These are phyloP conservation scores for Malus hybrid DNA, from an alignment of 331 rosid species.

Conservation along the genomic window DNA sequence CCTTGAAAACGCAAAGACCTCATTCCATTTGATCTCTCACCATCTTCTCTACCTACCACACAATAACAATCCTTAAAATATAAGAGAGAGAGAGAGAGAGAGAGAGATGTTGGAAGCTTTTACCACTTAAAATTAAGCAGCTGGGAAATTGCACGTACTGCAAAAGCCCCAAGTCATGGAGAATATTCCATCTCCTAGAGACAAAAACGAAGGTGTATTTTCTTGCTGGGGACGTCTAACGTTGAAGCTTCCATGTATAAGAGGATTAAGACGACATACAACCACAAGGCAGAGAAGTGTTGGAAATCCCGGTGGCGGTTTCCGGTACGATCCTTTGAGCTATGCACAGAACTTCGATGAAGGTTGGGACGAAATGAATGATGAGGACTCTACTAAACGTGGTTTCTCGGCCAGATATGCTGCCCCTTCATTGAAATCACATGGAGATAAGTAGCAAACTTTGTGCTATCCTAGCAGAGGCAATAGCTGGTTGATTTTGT, in stretches of 20 bases:
- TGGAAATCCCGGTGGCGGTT: constrained; percentile 31
- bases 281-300: constrained; percentile 5
- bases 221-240: constrained; percentile 63
- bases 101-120: background rate
- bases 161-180: constrained; percentile 37
- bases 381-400: constrained; percentile 24
- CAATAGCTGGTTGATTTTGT: too few species aligned
- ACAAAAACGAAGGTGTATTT: constrained; percentile 22
- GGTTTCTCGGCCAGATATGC: constrained; percentile 68
- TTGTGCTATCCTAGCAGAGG: background rate
- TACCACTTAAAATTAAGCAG: too few species aligned
- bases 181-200: constrained; percentile 29
- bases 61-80: constrained; percentile 25
- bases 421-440: constrained; percentile 30
- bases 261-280: background rate
- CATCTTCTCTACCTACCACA: constrained; percentile 41
- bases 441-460: background rate
- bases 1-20: background rate
- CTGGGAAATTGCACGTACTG: too few species aligned
- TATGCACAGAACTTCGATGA: constrained; percentile 76
- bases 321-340: constrained; percentile 62
- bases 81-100: background rate
- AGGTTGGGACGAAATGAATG: constrained; percentile 37
- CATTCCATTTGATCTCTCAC: background rate
- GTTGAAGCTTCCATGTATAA: constrained; percentile 54